phyloP scores from a whole-genome alignment of 768 basidiomycete species.

The Pulveroboletus sp. region DNA sequence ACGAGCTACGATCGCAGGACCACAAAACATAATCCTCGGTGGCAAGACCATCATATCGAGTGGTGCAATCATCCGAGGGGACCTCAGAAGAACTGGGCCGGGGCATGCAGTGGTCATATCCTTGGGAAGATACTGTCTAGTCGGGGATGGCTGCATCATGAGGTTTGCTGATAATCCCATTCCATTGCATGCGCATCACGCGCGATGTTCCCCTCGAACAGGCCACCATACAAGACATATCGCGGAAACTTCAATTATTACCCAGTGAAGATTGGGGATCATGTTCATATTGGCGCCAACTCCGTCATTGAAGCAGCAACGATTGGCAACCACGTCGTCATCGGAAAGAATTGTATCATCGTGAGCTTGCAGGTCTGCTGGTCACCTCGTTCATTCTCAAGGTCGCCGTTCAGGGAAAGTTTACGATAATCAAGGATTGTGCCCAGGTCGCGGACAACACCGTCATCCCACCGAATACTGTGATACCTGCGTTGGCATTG shows the following conservation, averaged over 20 bases:
- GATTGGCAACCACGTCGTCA: constrained; percentile 90
- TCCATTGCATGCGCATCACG: not conserved
- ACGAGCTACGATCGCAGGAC: constrained; percentile 85
- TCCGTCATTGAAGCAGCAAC: constrained; percentile 90
- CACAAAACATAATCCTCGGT: constrained; percentile 94
- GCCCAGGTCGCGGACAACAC: constrained; percentile 86
- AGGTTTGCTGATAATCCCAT: constrained; percentile 43
- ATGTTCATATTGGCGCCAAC: constrained; percentile 89
- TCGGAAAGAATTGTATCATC: constrained; percentile 93
- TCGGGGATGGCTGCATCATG: constrained; percentile 88
- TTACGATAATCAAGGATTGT: constrained; percentile 95
- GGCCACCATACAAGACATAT: constrained; percentile 87
- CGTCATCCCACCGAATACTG: constrained; percentile 86
- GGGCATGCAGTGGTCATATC: constrained; percentile 94
- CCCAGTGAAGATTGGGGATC: constrained; percentile 94
- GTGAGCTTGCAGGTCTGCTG: constrained; percentile 41
- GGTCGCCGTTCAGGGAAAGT: constrained; percentile 67
- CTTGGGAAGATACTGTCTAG: constrained; percentile 86
- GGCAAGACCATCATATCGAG: constrained; percentile 95
- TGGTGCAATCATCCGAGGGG: constrained; percentile 88
- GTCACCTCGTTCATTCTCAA: constrained; percentile 2
- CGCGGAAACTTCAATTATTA: constrained; percentile 94
- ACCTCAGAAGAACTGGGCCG: constrained; percentile 82
- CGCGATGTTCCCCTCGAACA: constrained; percentile 20
- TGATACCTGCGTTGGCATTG: constrained; percentile 81